Conservation (phyloP, 306 rosid genomes). For the Hippophae rhamnoides region DNA sequence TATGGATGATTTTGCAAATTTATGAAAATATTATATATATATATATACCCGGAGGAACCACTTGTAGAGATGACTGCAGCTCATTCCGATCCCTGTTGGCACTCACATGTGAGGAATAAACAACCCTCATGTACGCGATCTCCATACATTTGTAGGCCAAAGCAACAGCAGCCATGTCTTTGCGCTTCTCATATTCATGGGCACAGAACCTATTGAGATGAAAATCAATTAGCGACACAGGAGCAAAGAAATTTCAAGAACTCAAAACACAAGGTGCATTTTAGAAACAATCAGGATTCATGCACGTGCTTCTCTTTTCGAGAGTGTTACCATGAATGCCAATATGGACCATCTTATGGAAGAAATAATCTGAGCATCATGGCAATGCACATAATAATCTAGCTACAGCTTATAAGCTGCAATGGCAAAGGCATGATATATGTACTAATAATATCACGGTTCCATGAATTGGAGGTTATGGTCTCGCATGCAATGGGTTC, state of each 20-base stretch:
- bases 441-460: too few relatives aligned
- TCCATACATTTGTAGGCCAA: constrained; percentile 98
- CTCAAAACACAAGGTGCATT: neutral
- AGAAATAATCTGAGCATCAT: neutral
- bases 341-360: neutral
- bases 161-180: constrained; percentile 91
- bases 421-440: too few relatives aligned
- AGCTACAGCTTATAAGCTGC: neutral
- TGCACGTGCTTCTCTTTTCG: too few relatives aligned
- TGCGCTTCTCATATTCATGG: constrained; percentile 74
- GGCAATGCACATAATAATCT: neutral
- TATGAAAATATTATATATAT: too few relatives aligned
- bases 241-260: too few relatives aligned
- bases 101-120: constrained; percentile 60
- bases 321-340: neutral
- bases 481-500: too few relatives aligned
- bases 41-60: constrained; percentile 68
- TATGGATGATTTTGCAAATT: too few relatives aligned
- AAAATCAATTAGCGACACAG: neutral
- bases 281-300: neutral
- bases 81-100: constrained; percentile 75
- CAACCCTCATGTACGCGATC: constrained; percentile 85
- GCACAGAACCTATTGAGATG: constrained; percentile 75
- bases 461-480: too few relatives aligned
- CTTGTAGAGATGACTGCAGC: constrained; percentile 55